Base-by-base conservation (phyloP, 345 rosid species). In the Bruguiera sexangula region DNA sequence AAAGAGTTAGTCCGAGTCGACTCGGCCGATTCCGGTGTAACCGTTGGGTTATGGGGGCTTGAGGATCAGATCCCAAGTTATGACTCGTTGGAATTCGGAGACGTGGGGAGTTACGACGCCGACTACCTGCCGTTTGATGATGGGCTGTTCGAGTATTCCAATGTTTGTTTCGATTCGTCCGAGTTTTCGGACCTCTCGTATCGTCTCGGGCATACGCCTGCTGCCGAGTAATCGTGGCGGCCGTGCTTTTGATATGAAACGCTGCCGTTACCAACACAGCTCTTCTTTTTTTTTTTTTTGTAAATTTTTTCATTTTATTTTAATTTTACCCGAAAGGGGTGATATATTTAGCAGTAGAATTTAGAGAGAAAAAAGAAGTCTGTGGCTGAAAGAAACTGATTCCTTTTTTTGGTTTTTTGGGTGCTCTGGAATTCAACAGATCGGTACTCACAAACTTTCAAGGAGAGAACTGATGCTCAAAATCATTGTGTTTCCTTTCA, bases 131-230 rank as follows among this genome's bases (percentile, higher is more conserved):
- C 70, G 65, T 80, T 71, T 56, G 69, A 77, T 1, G 88, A 76
- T 24, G 76, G 81, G 6, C 56, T 84, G 55, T 80, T 82, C 72
- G 85, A 82, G 20, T 80, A 80, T 67, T 71, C 85, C 4, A 64
- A 80, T 59, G 81, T 69, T 16, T 76, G 73, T 36, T 78, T 73
- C 39, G 85, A 69, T 54, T 37, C 75, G 46, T 56, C 85, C 63
- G 81, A 72, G 30, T 32, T 52, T 36, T 66, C 69, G 0, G 84
- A 78, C 16, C 52, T 60, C 4, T 60, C 70, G 46, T 80, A 77
- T 78, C 67, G 82, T 54, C 66, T 68, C 18, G 88, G 69, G 4
- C 62, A 75, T 5, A 3, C 39, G 80, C 81, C 82, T 69, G 65
- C 76, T 3, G 76, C 69, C 53, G 73, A 39, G 39, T 36, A 43